Evolutionary conservation across 371 early-diverging fungal genomes (phyloP).

Genomic region (Coemansia sp.): DNA sequence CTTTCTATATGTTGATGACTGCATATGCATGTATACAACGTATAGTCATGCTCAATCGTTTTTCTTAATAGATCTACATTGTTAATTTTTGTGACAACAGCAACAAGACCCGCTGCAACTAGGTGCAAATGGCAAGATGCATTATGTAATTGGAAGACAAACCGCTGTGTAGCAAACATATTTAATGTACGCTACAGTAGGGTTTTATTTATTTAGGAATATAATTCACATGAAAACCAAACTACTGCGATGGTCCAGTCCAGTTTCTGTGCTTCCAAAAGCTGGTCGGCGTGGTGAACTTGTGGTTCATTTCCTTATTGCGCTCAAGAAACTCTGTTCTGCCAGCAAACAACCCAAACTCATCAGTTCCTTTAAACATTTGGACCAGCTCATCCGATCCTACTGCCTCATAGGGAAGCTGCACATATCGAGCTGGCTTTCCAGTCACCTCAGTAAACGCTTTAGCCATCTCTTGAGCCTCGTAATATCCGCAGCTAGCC

Average conservation of each 20-base stretch:
- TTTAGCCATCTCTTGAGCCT: conserved; percentile 21
- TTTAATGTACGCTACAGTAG: no score
- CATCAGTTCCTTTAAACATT: conserved; percentile 26
- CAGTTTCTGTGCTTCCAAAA: conserved; percentile 38
- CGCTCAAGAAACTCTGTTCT: conserved; percentile 33
- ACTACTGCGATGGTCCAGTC: conserved; percentile 23
- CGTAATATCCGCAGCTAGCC: conserved; percentile 28
- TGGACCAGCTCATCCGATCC: conserved; percentile 12
- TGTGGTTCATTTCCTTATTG: conserved; percentile 27
- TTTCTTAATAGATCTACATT: no score
- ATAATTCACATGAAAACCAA: neutral
- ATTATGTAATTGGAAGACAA: no score
- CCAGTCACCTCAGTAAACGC: conserved; percentile 35
- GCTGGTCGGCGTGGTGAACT: conserved; percentile 23
- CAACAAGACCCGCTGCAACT: no score
- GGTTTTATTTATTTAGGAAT: neutral
- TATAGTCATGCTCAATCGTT: no score
- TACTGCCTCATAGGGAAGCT: conserved; percentile 14
- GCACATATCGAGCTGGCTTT: conserved; percentile 20
- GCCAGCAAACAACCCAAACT: conserved; percentile 34
- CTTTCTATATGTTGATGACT: no score
- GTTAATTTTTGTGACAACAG: no score
- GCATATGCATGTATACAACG: no score
- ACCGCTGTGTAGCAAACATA: no score
- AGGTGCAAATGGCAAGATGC: no score